Percentiles rank a stretch among this genome's conserved stretches.
Conservation (phyloP, 202 grass and related monocot species). For the Carex arenaria region DNA sequence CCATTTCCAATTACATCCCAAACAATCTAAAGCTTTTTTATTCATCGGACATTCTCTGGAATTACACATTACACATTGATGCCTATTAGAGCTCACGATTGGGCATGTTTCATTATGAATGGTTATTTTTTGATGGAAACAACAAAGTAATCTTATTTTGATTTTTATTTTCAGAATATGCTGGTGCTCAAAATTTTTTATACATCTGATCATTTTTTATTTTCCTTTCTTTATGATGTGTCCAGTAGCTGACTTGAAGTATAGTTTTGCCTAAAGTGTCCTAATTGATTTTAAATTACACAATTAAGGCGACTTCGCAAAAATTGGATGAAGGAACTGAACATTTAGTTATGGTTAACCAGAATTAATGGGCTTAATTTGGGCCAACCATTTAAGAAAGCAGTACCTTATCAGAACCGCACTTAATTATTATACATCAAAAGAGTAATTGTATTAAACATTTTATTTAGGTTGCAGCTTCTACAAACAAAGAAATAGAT, state of each 20-base stretch:
- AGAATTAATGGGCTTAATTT: not conserved
- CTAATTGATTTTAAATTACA: not conserved
- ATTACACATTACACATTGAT: not conserved
- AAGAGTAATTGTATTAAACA: not conserved
- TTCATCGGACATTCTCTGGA: not conserved
- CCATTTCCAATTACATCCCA: not conserved
- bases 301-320: constrained; percentile 8
- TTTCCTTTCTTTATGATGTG: not conserved
- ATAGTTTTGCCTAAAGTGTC: not conserved
- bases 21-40: not conserved
- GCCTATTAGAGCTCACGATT: not conserved
- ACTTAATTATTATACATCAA: not conserved
- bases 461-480: constrained; percentile 66
- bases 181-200: not conserved
- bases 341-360: not conserved
- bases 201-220: not conserved
- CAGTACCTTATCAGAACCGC: not conserved
- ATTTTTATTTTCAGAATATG: not conserved
- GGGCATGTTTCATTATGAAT: not conserved
- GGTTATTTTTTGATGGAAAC: not conserved
- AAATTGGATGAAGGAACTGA: constrained; percentile 11
- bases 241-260: not conserved
- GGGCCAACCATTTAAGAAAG: not conserved
- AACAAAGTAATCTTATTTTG: not conserved
- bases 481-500: constrained; percentile 94